Conservation (phyloP, 345 rosid genomes). For the Iberis pinnata region DNA sequence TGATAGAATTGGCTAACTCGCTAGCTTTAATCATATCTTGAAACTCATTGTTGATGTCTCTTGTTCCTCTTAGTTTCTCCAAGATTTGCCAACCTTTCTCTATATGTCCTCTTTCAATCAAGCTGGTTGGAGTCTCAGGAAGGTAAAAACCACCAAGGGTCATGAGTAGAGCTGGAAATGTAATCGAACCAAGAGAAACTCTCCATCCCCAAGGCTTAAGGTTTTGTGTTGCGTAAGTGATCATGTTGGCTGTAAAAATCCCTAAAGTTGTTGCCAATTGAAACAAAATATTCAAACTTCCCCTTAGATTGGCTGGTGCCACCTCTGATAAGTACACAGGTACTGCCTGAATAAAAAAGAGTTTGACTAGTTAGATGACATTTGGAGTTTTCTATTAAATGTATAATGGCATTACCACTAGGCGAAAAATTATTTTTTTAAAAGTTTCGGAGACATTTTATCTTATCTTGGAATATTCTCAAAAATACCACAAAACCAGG, state of each 20-base stretch:
- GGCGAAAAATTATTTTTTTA: too few relatives aligned
- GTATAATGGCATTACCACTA: too few relatives aligned
- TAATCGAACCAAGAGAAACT: constrained; percentile 74
- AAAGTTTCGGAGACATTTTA: too few relatives aligned
- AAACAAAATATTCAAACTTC: constrained; percentile 74
- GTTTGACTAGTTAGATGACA: too few relatives aligned
- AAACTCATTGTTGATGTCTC: constrained; percentile 53
- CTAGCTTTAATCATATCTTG: constrained; percentile 75
- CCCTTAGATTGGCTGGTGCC: constrained; percentile 84
- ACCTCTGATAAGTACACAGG: constrained; percentile 77
- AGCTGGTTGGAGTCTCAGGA: constrained; percentile 75
- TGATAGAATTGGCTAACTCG: constrained; percentile 58
- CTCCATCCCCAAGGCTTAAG: constrained; percentile 83
- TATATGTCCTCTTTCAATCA: constrained; percentile 50
- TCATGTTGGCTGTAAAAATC: constrained; percentile 76
- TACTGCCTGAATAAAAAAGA: constrained; percentile 68
- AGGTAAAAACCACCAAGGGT: constrained; percentile 59
- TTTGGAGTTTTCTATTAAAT: too few relatives aligned
- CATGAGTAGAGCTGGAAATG: constrained; percentile 61
- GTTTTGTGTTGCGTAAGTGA: constrained; percentile 63
- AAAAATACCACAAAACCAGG: too few relatives aligned
- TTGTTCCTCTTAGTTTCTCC: constrained; percentile 63
- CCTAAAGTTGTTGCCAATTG: constrained; percentile 75
- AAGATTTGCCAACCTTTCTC: constrained; percentile 51
- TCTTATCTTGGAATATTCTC: too few relatives aligned